A percentile compares a stretch with the other conserved stretches of the same genome.
Evolutionary conservation across 768 basidiomycete genomes (phyloP).

Genomic region (Coprinellus micaceus): DNA sequence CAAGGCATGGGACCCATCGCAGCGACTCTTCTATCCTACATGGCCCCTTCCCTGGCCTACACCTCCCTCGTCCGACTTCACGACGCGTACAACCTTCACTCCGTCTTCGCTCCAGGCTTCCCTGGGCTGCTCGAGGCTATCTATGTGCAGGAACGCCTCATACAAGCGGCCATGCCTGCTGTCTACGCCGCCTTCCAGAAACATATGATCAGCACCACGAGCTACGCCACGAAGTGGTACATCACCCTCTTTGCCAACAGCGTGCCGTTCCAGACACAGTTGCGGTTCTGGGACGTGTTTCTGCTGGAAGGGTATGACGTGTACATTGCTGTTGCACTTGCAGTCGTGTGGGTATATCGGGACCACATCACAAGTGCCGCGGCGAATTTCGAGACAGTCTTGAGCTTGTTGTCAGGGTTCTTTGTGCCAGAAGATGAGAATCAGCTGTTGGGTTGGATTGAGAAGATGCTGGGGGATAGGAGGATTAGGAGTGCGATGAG

Average conservation of each 20-base stretch:
- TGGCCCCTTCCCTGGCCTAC: conserved; percentile 86
- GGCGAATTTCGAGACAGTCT: conserved; percentile 88
- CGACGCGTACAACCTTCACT: conserved; percentile 82
- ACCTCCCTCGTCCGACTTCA: conserved; percentile 84
- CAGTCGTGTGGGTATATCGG: conserved; percentile 91
- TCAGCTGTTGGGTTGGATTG: conserved; percentile 76
- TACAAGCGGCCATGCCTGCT: conserved; percentile 82
- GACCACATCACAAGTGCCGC: conserved; percentile 78
- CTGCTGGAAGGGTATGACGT: conserved; percentile 87
- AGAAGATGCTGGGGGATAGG: conserved; percentile 51
- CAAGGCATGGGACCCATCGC: conserved; percentile 99
- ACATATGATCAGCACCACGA: conserved; percentile 88
- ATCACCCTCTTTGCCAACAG: conserved; percentile 96
- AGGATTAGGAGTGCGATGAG: conserved; percentile 69
- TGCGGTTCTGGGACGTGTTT: conserved; percentile 93
- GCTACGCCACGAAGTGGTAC: conserved; percentile 99
- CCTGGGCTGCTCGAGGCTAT: conserved; percentile 95
- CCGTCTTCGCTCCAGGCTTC: conserved; percentile 89
- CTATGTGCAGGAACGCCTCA: conserved; percentile 90
- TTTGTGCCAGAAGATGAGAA: conserved; percentile 93
- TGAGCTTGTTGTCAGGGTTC: conserved; percentile 89
- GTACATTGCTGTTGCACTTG: conserved; percentile 79
- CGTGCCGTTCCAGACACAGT: conserved; percentile 91
- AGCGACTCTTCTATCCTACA: conserved; percentile 90
- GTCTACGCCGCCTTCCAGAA: conserved; percentile 84